These are phyloP conservation scores for Cardiospermum halicacabum DNA, from an alignment of 345 rosid species.

Conservation along the genomic window DNA sequence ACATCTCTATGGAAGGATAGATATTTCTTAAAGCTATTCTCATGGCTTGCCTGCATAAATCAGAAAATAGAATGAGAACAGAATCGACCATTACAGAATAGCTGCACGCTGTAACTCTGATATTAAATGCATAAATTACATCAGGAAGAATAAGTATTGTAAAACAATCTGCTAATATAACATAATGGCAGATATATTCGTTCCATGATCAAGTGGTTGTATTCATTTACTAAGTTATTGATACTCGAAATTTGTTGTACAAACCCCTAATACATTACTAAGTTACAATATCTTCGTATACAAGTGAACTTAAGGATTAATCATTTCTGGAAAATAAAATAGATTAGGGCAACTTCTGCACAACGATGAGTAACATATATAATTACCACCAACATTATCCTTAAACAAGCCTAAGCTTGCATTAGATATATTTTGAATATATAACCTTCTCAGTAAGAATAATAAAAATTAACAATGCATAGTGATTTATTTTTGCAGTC, in stretches of 20 bases:
- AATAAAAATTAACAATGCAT: conserved; percentile 1
- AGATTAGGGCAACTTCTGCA: not conserved
- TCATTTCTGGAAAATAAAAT: not conserved
- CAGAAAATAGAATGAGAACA: not conserved
- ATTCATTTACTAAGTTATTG: conserved; percentile 1
- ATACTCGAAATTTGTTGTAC: not conserved
- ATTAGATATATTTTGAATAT: not conserved
- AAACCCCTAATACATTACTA: not conserved
- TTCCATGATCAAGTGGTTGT: too few species aligned
- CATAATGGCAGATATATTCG: not conserved
- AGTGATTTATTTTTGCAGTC: conserved; percentile 41
- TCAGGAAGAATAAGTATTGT: not conserved
- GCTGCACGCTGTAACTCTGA: conserved; percentile 1
- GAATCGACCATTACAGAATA: conserved; percentile 7
- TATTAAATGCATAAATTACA: not conserved
- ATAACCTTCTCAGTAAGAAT: not conserved
- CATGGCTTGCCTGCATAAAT: conserved; percentile 48
- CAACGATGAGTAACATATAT: not conserved
- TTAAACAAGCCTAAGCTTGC: not conserved
- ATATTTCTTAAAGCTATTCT: conserved; percentile 29
- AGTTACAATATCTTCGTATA: conserved; percentile 1
- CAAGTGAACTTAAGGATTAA: too few species aligned
- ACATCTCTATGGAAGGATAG: conserved; percentile 36
- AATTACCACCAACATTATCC: conserved; percentile 3
- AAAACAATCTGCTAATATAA: conserved; percentile 13